phyloP scores from a whole-genome alignment of 441 rosid genomes.

The Theobroma grandiflorum region DNA sequence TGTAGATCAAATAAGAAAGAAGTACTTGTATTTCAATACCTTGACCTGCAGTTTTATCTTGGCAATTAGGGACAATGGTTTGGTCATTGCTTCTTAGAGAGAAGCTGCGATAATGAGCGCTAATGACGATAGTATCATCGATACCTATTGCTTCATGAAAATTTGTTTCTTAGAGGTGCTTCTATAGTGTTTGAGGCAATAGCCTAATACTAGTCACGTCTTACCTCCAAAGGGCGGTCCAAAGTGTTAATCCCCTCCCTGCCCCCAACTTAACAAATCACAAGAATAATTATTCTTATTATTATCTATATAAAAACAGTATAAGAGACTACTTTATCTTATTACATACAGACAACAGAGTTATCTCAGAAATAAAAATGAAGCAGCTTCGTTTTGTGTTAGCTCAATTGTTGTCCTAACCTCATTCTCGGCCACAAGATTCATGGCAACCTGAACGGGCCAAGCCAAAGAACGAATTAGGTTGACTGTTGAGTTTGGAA shows the following conservation, averaged over 20 bases:
- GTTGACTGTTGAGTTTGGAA: neutral
- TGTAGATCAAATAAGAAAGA: neutral
- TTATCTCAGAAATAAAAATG: neutral
- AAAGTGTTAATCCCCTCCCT: neutral
- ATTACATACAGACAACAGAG: neutral
- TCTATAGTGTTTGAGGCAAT: conserved; percentile 13
- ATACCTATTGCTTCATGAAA: neutral
- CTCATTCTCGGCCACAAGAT: neutral
- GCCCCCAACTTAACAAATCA: neutral
- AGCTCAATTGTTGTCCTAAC: conserved; percentile 16
- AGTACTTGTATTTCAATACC: neutral
- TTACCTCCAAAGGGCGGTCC: neutral
- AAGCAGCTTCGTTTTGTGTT: neutral
- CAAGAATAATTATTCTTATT: neutral
- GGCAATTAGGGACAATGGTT: neutral
- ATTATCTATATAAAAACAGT: neutral
- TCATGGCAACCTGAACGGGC: neutral
- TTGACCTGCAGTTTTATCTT: neutral
- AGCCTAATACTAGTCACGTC: neutral
- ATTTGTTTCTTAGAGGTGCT: neutral
- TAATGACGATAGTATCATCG: neutral
- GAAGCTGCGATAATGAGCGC: neutral
- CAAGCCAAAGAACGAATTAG: conserved; percentile 9
- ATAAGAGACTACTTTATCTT: neutral
- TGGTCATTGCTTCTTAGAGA: neutral